A percentile compares a stretch with the other conserved stretches of the same genome.
Conservation (phyloP, 345 rosid species). For the Populus pruinosa region DNA sequence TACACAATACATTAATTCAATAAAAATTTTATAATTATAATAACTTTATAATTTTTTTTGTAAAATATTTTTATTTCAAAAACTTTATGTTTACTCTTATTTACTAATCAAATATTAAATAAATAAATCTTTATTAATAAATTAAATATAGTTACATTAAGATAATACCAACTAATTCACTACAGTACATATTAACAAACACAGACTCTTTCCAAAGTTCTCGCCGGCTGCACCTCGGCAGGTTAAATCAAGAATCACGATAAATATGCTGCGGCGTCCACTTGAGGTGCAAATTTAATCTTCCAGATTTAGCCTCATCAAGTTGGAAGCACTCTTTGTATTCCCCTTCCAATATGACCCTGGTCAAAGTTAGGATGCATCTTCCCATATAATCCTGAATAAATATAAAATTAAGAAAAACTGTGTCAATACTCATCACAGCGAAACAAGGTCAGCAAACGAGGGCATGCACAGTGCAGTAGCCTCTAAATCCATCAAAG, state of each 20-base stretch:
- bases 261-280: slow-evolving; percentile 90
- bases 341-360: slow-evolving; percentile 87
- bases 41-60: no score
- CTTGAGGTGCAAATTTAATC: slow-evolving; percentile 62
- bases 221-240: background rate
- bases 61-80: no score
- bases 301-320: slow-evolving; percentile 73
- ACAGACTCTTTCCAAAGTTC: background rate
- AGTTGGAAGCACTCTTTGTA: slow-evolving; percentile 56
- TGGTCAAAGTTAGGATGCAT: slow-evolving; percentile 91
- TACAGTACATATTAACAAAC: no score
- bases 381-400: slow-evolving; percentile 90
- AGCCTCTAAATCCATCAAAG: background rate
- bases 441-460: background rate
- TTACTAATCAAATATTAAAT: no score
- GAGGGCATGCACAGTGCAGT: background rate
- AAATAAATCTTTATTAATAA: no score
- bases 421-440: background rate
- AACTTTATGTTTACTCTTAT: no score
- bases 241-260: slow-evolving; percentile 52
- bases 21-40: no score
- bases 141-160: no score
- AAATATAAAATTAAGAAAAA: background rate
- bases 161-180: no score
- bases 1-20: no score